These are phyloP conservation scores for Verticillium nubilum DNA, from an alignment of 2,329 filamentous ascomycete species.

Conservation along the genomic window DNA sequence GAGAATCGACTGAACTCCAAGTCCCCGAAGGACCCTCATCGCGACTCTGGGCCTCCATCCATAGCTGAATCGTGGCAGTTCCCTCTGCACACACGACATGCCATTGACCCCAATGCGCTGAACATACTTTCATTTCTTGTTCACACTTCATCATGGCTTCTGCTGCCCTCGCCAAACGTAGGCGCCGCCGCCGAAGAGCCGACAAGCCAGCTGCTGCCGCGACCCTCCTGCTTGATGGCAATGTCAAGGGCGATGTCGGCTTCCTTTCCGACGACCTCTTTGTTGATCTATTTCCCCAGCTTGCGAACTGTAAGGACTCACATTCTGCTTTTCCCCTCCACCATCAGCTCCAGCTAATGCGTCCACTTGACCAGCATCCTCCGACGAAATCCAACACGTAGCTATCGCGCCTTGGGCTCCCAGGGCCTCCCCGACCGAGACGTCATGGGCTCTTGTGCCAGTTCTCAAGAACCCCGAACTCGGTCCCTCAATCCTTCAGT, in stretches of 20 bases:
- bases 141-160: conserved; percentile 15
- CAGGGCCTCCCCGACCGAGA: conserved; percentile 49
- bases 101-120: not conserved
- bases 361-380: not conserved
- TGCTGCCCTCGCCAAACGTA: conserved; percentile 28
- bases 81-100: not conserved
- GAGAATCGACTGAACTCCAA: not conserved
- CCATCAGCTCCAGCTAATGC: not conserved
- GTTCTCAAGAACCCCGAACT: conserved; percentile 60
- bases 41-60: not conserved
- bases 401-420: conserved; percentile 72
- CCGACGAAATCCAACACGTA: conserved; percentile 51
- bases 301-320: conserved; percentile 43
- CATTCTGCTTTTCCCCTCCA: not conserved
- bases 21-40: not conserved
- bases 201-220: conserved; percentile 75
- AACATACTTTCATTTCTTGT: not conserved
- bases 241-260: conserved; percentile 75
- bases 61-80: not conserved
- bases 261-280: conserved; percentile 84
- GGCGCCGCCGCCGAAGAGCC: conserved; percentile 48
- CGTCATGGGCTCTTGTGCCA: conserved; percentile 81
- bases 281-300: conserved; percentile 68
- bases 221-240: conserved; percentile 74
- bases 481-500: conserved; percentile 72